Conservation (phyloP, 1,284 basidiomycete species). For the Papiliotrema terrestris region DNA sequence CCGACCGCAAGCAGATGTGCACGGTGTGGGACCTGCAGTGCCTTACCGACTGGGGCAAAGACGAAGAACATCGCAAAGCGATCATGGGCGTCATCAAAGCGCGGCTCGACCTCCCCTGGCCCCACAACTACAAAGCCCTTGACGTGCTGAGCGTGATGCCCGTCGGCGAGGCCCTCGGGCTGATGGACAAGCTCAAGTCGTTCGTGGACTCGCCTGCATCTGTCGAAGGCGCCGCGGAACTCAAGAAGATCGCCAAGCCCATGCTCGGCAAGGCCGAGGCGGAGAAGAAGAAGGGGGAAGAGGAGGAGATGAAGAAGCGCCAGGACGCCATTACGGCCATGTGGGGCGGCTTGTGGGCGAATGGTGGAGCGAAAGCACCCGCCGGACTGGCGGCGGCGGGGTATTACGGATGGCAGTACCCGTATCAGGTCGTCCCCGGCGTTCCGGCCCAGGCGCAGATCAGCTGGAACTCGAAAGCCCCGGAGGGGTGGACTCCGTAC, state of each 20-base stretch:
- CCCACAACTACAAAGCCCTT: constrained; percentile 43
- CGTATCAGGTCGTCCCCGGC: constrained; percentile 22
- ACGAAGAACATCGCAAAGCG: constrained; percentile 30
- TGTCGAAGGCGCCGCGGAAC: constrained; percentile 21
- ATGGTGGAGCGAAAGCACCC: constrained; percentile 14
- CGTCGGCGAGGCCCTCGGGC: constrained; percentile 11
- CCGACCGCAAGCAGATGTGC: constrained; percentile 17
- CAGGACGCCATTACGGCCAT: constrained; percentile 32
- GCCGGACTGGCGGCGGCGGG: constrained; percentile 10
- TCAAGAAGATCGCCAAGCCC: constrained; percentile 32
- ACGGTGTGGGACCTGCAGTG: constrained; percentile 14
- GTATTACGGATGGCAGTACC: constrained; percentile 29
- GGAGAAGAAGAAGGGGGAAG: constrained; percentile 20
- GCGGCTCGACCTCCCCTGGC: constrained; percentile 40
- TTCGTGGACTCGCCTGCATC: constrained; percentile 16
- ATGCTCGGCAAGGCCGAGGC: constrained; percentile 25
- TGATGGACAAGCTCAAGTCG: constrained; percentile 27
- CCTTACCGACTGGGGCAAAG: constrained; percentile 25
- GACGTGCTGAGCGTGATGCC: constrained; percentile 29
- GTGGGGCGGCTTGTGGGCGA: constrained; percentile 40
- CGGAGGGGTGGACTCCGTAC: constrained; percentile 33
- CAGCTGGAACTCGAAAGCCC: constrained; percentile 28
- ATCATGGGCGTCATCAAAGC: constrained; percentile 35
- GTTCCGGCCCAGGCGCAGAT: constrained; percentile 12
- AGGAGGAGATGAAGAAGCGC: constrained; percentile 33